Evolutionary conservation across 1,139 yeast genomes (phyloP), one percentile per base, ranked within the genome.

Genomic region (Kazachstania sp.): DNA sequence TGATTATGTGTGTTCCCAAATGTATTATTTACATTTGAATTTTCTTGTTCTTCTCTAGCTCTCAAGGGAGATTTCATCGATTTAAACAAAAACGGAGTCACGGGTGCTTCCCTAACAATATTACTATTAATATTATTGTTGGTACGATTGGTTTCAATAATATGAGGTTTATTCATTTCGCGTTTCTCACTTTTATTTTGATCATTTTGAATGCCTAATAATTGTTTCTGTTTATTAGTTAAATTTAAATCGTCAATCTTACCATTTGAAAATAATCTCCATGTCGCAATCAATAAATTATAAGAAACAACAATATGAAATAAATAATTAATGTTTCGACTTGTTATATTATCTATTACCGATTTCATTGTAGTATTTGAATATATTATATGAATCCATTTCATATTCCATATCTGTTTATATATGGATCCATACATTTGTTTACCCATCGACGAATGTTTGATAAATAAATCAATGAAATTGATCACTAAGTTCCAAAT

Each of bases 211-310:
- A 74, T 57, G 0, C 78, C 78, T 44, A 74, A 56, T 18, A 74
- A 61, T 41, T 63, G 57, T 46, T 71, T 65, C 54, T 74, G 79
- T 13, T 66, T 62, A 2, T 68, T 65, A 4, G 71, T 69, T 41
- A 74, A 49, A 13, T 71, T 64, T 39, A 73, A 50, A 52, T 73
- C 75, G 13, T 65, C 66, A 36, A 68, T 62, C 31, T 63, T 54
- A 13, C 57, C 64, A 43, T 61, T 65, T 6, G 56, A 54, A 12
- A 69, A 45, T n/a, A 73, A 58, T 39, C 62, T 63, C 52, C 65
- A 63, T 4, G 66, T 40, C 0, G 75, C 71, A 23, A 57, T 50
- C 1, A 57, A 44, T 2, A 73, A 62, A 52, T 74, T 74, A 54
- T 62, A 68, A 1, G 64, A 41, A 43, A 71, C 62, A 7, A 73